These are phyloP conservation scores for Hemileccinum impolitum DNA, from an alignment of 768 basidiomycete species.

Conservation along the genomic window DNA sequence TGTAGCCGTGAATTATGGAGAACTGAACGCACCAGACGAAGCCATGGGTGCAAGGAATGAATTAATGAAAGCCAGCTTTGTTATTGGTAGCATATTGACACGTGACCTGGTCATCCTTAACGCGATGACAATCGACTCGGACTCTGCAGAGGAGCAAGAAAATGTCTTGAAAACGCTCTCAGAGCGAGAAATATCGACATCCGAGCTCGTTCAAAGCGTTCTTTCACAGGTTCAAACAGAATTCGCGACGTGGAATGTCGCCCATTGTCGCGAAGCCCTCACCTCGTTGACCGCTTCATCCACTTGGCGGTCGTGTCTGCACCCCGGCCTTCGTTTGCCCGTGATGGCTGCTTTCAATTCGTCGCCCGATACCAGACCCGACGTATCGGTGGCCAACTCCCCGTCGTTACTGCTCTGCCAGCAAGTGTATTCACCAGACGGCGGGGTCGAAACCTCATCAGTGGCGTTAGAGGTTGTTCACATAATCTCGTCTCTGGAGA, in stretches of 20 bases:
- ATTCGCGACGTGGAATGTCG: conserved; percentile 19
- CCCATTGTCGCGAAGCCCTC: conserved; percentile 12
- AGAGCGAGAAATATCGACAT: not conserved
- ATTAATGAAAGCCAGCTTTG: not conserved
- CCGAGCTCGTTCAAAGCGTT: conserved; percentile 14
- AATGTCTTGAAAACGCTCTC: conserved; percentile 7
- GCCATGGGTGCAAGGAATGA: conserved; percentile 13
- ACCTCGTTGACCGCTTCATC: conserved; percentile 15
- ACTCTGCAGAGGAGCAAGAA: conserved; percentile 9
- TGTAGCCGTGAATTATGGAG: not conserved
- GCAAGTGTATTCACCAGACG: conserved; percentile 16
- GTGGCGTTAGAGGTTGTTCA: conserved; percentile 16
- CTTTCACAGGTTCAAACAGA: conserved; percentile 24
- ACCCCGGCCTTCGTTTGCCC: conserved; percentile 11
- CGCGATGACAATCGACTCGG: not conserved
- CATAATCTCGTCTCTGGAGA: conserved; percentile 12
- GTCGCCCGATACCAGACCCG: not conserved
- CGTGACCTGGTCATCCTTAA: no score
- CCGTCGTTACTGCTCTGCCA: conserved; percentile 3
- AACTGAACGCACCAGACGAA: conserved; percentile 23
- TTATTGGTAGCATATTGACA: no score
- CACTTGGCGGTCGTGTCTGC: conserved; percentile 12
- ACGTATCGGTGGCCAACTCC: not conserved
- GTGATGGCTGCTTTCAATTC: not conserved
- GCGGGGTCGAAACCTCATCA: conserved; percentile 7